phyloP scores from a whole-genome alignment of 2,329 filamentous ascomycete species.

The Cladophialophora yegresii region DNA sequence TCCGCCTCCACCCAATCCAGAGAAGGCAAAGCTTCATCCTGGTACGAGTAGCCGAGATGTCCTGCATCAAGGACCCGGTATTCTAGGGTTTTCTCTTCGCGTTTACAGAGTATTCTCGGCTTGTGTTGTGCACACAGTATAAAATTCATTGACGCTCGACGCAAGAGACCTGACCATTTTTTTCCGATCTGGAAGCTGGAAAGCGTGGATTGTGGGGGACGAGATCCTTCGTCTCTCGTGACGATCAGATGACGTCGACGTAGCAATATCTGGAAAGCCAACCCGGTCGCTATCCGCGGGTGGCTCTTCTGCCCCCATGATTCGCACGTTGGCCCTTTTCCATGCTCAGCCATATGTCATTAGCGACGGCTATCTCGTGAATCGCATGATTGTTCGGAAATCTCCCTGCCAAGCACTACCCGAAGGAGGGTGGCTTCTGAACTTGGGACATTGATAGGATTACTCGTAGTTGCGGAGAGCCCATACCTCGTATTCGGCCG shows the following conservation, averaged over 20 bases:
- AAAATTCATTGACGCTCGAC: not conserved
- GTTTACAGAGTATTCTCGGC: not conserved
- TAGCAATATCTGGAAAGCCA: not conserved
- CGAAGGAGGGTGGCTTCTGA: not conserved
- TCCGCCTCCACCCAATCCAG: slow-evolving; percentile 1
- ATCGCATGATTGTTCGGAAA: not conserved
- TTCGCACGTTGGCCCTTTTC: not conserved
- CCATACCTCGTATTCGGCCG: not conserved
- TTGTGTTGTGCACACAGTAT: not conserved
- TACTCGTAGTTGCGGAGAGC: not conserved
- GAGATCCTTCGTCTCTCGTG: not conserved
- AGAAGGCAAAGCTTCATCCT: not conserved
- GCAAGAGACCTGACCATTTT: not conserved
- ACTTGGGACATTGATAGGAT: not conserved
- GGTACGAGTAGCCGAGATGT: not conserved
- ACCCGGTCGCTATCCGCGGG: not conserved
- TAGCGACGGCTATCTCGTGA: not conserved
- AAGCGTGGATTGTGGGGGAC: not conserved
- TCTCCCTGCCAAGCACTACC: not conserved
- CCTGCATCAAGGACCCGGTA: not conserved
- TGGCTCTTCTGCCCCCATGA: not conserved
- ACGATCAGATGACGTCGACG: slow-evolving; percentile 4
- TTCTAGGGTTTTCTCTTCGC: not conserved
- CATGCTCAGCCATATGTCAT: not conserved
- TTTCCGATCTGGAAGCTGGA: not conserved